phyloP scores from a whole-genome alignment of 208 protist species.

The Vickermania spadyakhi region DNA sequence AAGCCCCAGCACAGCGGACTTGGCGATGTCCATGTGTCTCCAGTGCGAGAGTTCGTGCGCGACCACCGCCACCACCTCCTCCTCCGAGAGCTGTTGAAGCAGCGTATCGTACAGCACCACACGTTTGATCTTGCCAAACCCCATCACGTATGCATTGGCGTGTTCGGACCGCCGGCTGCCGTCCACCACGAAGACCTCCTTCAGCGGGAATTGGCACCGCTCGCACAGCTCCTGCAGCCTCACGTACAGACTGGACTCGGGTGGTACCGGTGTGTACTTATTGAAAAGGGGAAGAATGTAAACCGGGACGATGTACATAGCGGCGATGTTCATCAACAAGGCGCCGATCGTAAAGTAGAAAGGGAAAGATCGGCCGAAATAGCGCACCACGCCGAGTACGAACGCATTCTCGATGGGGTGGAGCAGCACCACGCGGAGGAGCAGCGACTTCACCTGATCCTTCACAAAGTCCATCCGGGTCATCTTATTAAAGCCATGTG shows the following conservation, averaged over 20 bases:
- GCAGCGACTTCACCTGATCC: not conserved
- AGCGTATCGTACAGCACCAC: conserved; percentile 90
- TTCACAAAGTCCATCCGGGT: not conserved
- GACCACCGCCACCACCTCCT: conserved; percentile 69
- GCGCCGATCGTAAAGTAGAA: conserved; percentile 54
- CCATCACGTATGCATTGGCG: conserved; percentile 88
- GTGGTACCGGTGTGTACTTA: conserved; percentile 51
- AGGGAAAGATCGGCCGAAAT: conserved; percentile 71
- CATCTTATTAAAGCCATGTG: not conserved
- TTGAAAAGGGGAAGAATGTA: conserved; percentile 89
- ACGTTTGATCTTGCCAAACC: conserved; percentile 74
- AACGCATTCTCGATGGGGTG: conserved; percentile 35
- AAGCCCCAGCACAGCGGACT: conserved; percentile 21
- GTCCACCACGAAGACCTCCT: conserved; percentile 63
- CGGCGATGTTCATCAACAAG: conserved; percentile 23
- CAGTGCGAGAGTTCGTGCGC: conserved; percentile 89
- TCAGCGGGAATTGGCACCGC: conserved; percentile 54
- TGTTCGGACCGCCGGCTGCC: conserved; percentile 68
- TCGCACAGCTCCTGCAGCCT: conserved; percentile 43
- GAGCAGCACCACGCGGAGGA: conserved; percentile 28
- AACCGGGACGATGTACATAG: conserved; percentile 44
- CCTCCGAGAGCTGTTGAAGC: conserved; percentile 43
- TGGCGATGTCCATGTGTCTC: conserved; percentile 50
- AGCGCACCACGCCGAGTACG: conserved; percentile 47
- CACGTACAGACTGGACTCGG: conserved; percentile 20